Base-by-base conservation (phyloP, 257 asterid species). In the Ajuga chamaepitys region DNA sequence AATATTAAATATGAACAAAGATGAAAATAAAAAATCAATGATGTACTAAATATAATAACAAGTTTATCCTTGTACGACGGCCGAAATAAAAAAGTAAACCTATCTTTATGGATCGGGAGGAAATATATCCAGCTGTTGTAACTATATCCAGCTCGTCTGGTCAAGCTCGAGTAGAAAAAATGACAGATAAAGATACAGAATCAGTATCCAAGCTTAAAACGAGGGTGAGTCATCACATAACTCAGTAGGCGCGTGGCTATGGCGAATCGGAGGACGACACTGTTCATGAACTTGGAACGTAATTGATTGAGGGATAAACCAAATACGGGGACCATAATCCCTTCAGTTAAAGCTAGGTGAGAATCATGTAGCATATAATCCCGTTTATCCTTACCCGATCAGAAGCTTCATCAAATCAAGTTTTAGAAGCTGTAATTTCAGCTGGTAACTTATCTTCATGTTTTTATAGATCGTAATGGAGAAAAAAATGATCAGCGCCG, bases 401-500 rank as follows among this genome's bases (percentile, higher is more conserved):
- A 21, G 61, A 37, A 35, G 48, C 45, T 53, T 38, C 9, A 45
- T 42, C 51, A 25, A 21, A 42, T 17, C 10, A n/a, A 18, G 13
- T 61, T 53, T 51, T 17, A 38, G 21, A n/a, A 26, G 16, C 22
- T 7, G 34, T 11, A 50, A 7, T 2, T 42, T 58, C 10, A 34
- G 17, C 18, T 7, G 4, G 51, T 38, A 38, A 46, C 17, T 60
- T 61, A 8, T 28, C 25, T 13, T 12, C 30, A 12, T 37, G 47
- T 40, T 34, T 32, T n/a, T 26, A 1, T 25, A 58, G 70, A 74
- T 69, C 70, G 42, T 17, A 44, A 73, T 75, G 81, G 81, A 79
- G 22, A 73, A 71, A 47, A 9, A 44, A 44, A 63, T 57, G 50
- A 61, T 48, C 77, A 8, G 26, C 70, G 60, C 77, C 3, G 65